These are phyloP conservation scores for Pythium aphanidermatum DNA, from an alignment of 352 stramenopile species.

Conservation along the genomic window DNA sequence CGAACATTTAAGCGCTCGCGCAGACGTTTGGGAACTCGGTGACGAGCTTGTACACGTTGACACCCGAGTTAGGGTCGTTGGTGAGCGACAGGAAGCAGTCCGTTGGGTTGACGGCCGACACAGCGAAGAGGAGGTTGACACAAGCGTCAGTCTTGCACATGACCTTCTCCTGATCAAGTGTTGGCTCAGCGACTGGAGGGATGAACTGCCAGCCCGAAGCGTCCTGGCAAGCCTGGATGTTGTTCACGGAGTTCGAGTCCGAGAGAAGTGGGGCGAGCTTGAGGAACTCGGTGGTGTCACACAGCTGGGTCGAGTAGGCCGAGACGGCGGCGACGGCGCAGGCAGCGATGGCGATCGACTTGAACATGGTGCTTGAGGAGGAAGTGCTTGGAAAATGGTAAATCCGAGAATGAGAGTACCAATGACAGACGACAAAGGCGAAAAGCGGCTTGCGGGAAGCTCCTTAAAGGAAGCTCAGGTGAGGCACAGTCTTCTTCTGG, in stretches of 20 bases:
- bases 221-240: slow-evolving; percentile 19
- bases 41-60: slow-evolving; percentile 23
- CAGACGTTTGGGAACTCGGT: slow-evolving; percentile 18
- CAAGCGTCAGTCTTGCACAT: slow-evolving; percentile 19
- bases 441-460: no score
- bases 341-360: slow-evolving; percentile 12
- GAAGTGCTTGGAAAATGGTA: slow-evolving; percentile 13
- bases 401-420: slow-evolving; percentile 20
- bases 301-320: no score
- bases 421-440: no score
- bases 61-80: slow-evolving; percentile 1
- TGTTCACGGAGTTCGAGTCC: slow-evolving; percentile 2
- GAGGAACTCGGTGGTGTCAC: slow-evolving; percentile 7
- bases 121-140: slow-evolving; percentile 13
- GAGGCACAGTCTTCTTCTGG: no score
- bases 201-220: slow-evolving; percentile 27
- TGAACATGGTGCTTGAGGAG: slow-evolving; percentile 14
- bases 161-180: slow-evolving; percentile 1
- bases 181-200: slow-evolving; percentile 21
- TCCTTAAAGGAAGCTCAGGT: no score
- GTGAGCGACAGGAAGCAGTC: slow-evolving; percentile 19
- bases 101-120: slow-evolving; percentile 8
- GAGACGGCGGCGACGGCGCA: slow-evolving; percentile 9
- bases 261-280: slow-evolving; percentile 13
- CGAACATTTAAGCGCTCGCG: no score